Evolutionary conservation across 306 rosid species (phyloP), one percentile per base, ranked within the genome.

Genomic region (Gillenia trifoliata): DNA sequence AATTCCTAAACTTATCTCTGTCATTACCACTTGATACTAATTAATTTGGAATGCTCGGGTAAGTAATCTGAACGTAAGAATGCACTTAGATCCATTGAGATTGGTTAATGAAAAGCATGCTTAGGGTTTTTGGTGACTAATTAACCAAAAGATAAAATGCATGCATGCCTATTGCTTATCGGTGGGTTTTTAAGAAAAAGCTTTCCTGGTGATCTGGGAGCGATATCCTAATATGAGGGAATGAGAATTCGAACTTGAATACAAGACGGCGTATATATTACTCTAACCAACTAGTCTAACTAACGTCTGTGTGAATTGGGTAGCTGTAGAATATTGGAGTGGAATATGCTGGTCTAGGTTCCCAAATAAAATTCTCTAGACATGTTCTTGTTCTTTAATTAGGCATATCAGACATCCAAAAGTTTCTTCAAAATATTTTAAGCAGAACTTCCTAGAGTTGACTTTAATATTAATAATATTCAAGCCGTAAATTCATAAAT

Each of bases 391-490:
- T 23, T 66, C 64, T 28, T 20, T 68, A 28, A 30, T 68, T 54
- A 29, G 25, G 33, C 52, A 13, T 2, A 69, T 10, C 4, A 30
- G 43, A 69, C 49, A 8, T 11, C 5, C 60, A 52, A 23, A 38
- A 3, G 23, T 4, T 67, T 26, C 11, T 47, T 16, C 20, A 15
- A 15, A 55, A 25, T 55, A 66, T 66, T 29, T 45, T 66, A 17
- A 33, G 45, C n/a, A 22, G 34, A 20, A 17, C 22, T 47, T 30
- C 52, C 62, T 13, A 68, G 49, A 68, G 83, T 74, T 79, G 83
- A 74, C 83, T 52, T 47, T 11, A 33, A 12, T 61, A 28, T 50
- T n/a, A 57, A 66, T 15, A 60, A 29, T 62, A 59, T 73, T 8
- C 3, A 31, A 59, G 64, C 31, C 64, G 25, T 23, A 57, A 57